Percentiles rank a stretch among this genome's conserved stretches.
Conservation (phyloP, 2,329 filamentous ascomycete genomes). For the Calonectria montana region DNA sequence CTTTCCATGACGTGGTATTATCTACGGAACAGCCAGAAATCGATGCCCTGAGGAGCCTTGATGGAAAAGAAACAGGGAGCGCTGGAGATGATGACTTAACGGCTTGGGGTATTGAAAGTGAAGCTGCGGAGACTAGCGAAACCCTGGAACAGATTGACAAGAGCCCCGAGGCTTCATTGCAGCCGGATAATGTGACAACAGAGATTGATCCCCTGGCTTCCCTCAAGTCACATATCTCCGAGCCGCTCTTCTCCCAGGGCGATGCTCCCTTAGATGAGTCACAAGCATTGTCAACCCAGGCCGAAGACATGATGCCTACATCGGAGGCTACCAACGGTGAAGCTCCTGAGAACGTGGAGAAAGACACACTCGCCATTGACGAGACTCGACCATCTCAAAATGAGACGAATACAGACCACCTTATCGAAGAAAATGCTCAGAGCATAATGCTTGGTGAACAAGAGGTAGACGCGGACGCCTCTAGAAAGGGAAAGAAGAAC, state of each 20-base stretch:
- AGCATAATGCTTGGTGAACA: neutral
- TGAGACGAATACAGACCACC: slow-evolving; percentile 31
- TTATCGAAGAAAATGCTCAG: neutral
- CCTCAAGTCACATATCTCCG: slow-evolving; percentile 42
- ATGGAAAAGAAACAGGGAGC: neutral
- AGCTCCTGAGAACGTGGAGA: neutral
- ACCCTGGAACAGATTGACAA: neutral
- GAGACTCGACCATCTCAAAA: slow-evolving; percentile 19
- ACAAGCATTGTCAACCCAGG: slow-evolving; percentile 39
- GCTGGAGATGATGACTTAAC: slow-evolving; percentile 14
- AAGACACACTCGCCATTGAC: neutral
- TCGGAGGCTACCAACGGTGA: slow-evolving; percentile 7
- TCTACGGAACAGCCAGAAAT: neutral
- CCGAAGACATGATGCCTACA: slow-evolving; percentile 26
- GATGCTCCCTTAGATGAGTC: slow-evolving; percentile 39
- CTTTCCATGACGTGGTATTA: neutral
- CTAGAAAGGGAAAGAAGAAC: slow-evolving; percentile 49
- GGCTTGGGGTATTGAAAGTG: slow-evolving; percentile 18
- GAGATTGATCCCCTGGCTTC: slow-evolving; percentile 10
- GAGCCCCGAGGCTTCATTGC: neutral
- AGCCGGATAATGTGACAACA: neutral
- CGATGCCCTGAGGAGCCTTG: neutral
- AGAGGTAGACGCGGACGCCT: slow-evolving; percentile 9
- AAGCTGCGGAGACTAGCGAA: neutral
- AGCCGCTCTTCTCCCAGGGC: slow-evolving; percentile 48